Base-by-base conservation (phyloP, 106 monocot genomes). In the Allium sativum region DNA sequence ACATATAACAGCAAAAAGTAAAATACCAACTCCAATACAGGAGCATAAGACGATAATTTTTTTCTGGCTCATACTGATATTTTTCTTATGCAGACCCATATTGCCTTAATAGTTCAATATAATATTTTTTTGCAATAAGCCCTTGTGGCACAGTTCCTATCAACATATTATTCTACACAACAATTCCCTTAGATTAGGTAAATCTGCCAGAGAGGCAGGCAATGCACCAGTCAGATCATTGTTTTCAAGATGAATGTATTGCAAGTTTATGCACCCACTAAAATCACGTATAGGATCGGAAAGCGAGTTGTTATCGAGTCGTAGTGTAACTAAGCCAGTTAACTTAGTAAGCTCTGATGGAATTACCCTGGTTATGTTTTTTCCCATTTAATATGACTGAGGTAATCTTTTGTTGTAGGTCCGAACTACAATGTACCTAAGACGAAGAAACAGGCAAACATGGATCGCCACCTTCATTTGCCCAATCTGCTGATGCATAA, bases 401-500 rank as follows among this genome's bases (percentile, higher is more conserved):
- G 52, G 80, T 62, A 55, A 96, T 61, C 58, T 62, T 78, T 48
- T 86, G 95, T 64, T 79, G 77, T 54, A 76, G 52, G 65, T 87
- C 87, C 13, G 77, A 79, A 76, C 31, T 90, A 61, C 95, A 96
- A 57, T 87, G 84, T 59, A 96, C 77, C 95, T 90, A 96, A 52
- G 87, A 79, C 95, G 90, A 96, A 21, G 90, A 70, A 63, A 75
- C 76, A 42, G 95, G 95, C 55, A 87, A 55, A 65, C 95, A 96
- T 40, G 95, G 95, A 77, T 96, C 95, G 52, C 95, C 95, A 20
- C 90, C 95, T 76, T 96, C 95, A 68, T 84, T 74, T 42, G 90
- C 84, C 95, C 95, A 96, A 61, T 71, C 79, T 67, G 70, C 84
- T 56, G 56, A 53, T 44, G 72, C 70, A 59, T 84, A 87, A 12